Evolutionary conservation across 768 basidiomycete species (phyloP), one percentile per base, ranked within the genome.

Genomic region (Tulasnella sp.): DNA sequence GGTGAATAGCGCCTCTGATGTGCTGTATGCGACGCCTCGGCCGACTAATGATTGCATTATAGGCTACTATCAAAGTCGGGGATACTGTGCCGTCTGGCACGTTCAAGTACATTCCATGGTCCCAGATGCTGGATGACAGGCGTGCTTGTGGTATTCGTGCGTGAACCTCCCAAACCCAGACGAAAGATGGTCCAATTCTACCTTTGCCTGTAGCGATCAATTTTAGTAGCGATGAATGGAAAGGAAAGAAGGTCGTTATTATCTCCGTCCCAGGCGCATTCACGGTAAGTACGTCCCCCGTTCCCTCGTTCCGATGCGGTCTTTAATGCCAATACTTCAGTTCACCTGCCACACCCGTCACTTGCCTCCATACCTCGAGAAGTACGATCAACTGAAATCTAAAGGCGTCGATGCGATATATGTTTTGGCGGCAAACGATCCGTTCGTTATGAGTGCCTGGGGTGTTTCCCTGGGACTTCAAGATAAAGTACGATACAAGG

Each of bases 201-300:
- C 52, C 29, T 49, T 35, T 14, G 29, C 36, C 29, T 48, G 53
- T 53, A 84, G 83, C 80, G 35, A 67, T 69, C 42, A 71, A 71
- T 37, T 69, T 86, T 61, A 70, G 68, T 36, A 84, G 78, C 25
- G 72, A 80, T 58, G 73, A 77, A 45, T 87, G 83, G 83, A 82
- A 82, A 68, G 82, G 81, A 65, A 89, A 89, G 62, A 63, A 64
- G 58, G 83, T 89, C 50, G 82, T 88, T 35, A 65, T 88, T 51
- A 75, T 89, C 67, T 73, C 83, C 57, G 84, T 87, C 32, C 86
- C 86, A 15, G 86, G 86, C 43, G 84, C 85, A 14, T 86, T 87
- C 72, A 85, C 85, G 14, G 85, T n/a, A n/a, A n/a, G n/a, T 86
- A 61, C 59, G 81, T 59, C 21, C 12, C 23, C 19, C 6, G 0